Evolutionary conservation across 345 rosid species (phyloP).

Genomic region (Leavenworthia alabamica): DNA sequence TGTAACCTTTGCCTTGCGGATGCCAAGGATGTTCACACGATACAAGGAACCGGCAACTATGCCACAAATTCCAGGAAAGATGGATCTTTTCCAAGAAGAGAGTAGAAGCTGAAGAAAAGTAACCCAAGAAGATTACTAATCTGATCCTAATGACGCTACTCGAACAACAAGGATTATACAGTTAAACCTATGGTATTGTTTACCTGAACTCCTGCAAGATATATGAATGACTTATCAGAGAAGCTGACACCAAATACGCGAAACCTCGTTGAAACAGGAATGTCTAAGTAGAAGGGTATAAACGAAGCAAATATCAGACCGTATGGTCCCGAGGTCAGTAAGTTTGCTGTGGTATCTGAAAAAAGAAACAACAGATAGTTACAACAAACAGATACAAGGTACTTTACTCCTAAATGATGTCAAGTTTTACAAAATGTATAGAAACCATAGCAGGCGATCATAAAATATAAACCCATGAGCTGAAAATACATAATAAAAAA

Average conservation of each 20-base stretch:
- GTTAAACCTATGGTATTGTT: neutral
- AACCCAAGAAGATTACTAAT: slow-evolving; percentile 1
- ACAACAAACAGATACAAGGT: neutral
- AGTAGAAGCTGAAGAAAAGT: slow-evolving; percentile 66
- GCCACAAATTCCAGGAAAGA: slow-evolving; percentile 86
- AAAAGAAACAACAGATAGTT: slow-evolving; percentile 5
- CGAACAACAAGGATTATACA: neutral
- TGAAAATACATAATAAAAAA: neutral
- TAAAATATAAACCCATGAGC: neutral
- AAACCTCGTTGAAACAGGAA: slow-evolving; percentile 87
- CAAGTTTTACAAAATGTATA: neutral
- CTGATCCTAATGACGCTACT: neutral
- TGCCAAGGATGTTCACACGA: slow-evolving; percentile 66
- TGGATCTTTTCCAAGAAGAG: slow-evolving; percentile 86
- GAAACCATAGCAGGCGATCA: neutral
- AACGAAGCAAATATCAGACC: slow-evolving; percentile 92
- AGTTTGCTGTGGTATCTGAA: slow-evolving; percentile 61
- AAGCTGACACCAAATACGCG: slow-evolving; percentile 64
- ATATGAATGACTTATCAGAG: slow-evolving; percentile 89
- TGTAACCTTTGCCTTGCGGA: slow-evolving; percentile 82
- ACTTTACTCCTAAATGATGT: neutral
- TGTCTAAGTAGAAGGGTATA: slow-evolving; percentile 82
- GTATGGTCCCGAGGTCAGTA: slow-evolving; percentile 81
- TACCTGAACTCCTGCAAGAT: slow-evolving; percentile 97
- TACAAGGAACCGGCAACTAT: slow-evolving; percentile 84